Percentiles rank a stretch among this genome's conserved stretches.
phyloP scores from a whole-genome alignment of 2,329 filamentous ascomycete genomes.

The Xylariaceae sp. region DNA sequence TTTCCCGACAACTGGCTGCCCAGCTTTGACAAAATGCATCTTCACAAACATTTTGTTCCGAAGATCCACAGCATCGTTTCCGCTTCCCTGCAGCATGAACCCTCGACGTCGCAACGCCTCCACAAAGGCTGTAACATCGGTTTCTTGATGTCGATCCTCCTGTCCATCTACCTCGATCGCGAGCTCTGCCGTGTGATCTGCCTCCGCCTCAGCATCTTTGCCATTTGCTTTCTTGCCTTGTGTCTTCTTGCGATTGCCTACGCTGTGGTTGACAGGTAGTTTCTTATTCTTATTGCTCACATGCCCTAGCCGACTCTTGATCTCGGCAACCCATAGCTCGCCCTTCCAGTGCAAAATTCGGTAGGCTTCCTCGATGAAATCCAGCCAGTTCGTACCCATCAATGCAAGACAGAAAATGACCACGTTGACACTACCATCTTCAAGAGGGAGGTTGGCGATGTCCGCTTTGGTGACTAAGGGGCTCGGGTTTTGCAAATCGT shows the following conservation, averaged over 20 bases:
- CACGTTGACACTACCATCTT: constrained; percentile 73
- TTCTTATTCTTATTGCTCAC: constrained; percentile 44
- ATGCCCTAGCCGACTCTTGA: constrained; percentile 84
- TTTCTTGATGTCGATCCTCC: constrained; percentile 64
- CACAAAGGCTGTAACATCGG: constrained; percentile 83
- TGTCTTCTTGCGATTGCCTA: constrained; percentile 62
- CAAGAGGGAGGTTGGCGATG: constrained; percentile 76
- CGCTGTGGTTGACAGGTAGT: constrained; percentile 60
- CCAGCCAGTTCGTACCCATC: constrained; percentile 98
- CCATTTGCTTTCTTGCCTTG: constrained; percentile 36
- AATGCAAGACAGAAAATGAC: constrained; percentile 93
- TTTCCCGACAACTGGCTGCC: constrained; percentile 71
- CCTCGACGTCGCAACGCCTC: constrained; percentile 76
- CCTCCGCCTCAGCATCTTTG: constrained; percentile 46
- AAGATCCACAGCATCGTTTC: constrained; percentile 64
- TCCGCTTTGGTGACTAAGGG: constrained; percentile 82
- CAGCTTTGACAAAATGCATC: constrained; percentile 91
- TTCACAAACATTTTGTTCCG: constrained; percentile 98
- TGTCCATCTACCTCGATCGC: constrained; percentile 69
- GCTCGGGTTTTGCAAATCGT: constrained; percentile 76
- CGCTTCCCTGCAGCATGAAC: constrained; percentile 72
- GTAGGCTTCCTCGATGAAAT: constrained; percentile 94
- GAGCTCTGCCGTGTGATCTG: constrained; percentile 51
- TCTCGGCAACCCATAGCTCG: constrained; percentile 95
- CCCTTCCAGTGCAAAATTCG: constrained; percentile 88